Conservation (phyloP, 441 rosid genomes). For the Jatropha podagrica region DNA sequence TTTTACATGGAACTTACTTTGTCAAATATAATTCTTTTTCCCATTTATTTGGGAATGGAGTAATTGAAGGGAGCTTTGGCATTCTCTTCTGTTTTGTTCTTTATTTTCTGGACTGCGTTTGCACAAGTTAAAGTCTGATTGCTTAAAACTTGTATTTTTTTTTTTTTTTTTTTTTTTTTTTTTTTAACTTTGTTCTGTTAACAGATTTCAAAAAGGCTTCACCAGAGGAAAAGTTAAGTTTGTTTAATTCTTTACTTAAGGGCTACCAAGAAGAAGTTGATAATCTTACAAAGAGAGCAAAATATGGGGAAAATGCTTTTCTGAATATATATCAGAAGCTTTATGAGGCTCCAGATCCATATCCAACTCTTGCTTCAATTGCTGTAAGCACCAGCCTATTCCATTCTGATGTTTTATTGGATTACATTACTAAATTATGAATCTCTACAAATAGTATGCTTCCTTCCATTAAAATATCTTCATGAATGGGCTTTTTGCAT, state of each 20-base stretch:
- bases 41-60: neutral
- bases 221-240: conserved; percentile 73
- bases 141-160: neutral
- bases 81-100: neutral
- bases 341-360: conserved; percentile 99
- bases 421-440: neutral
- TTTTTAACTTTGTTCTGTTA: conserved; percentile 16
- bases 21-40: neutral
- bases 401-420: conserved; percentile 7
- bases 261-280: conserved; percentile 99
- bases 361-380: conserved; percentile 89
- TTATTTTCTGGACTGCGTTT: neutral
- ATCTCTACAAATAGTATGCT: neutral
- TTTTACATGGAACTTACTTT: neutral
- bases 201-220: conserved; percentile 99
- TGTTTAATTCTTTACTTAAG: conserved; percentile 91
- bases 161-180: neutral
- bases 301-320: conserved; percentile 97
- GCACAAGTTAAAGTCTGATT: neutral
- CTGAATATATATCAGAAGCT: conserved; percentile 97
- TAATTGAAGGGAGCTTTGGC: neutral
- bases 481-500: conserved; percentile 1
- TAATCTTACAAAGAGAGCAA: conserved; percentile 98
- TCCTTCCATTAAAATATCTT: neutral
- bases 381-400: conserved; percentile 56